These are phyloP conservation scores for Mucor plumbeus DNA, from an alignment of 371 early-diverging fungal genomes.

Conservation along the genomic window DNA sequence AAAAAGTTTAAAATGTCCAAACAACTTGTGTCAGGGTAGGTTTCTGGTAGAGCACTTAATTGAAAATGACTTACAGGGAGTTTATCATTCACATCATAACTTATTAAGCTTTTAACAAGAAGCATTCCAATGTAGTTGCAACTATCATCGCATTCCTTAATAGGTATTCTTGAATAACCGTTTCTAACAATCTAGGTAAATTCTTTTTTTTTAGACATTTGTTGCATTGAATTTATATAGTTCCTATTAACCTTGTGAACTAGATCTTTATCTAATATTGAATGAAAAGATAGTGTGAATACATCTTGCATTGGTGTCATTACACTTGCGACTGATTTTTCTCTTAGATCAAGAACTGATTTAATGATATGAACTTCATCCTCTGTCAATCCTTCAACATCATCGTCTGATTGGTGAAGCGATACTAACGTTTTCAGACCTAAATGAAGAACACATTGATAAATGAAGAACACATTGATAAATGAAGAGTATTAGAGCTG, in stretches of 20 bases:
- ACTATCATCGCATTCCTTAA: constrained; percentile 63
- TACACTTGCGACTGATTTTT: constrained; percentile 79
- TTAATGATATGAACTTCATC: constrained; percentile 94
- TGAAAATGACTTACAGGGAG: constrained; percentile 69
- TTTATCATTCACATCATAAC: constrained; percentile 83
- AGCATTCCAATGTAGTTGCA: constrained; percentile 87
- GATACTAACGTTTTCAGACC: constrained; percentile 90
- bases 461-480: background rate
- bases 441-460: background rate
- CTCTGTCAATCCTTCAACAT: constrained; percentile 79
- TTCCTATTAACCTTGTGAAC: constrained; percentile 66
- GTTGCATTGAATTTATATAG: background rate
- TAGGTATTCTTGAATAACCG: constrained; percentile 93
- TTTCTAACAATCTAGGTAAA: constrained; percentile 47
- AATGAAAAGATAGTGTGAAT: constrained; percentile 75
- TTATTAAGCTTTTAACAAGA: constrained; percentile 84
- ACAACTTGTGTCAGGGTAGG: constrained; percentile 74
- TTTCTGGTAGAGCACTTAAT: constrained; percentile 77
- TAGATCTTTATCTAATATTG: constrained; percentile 66
- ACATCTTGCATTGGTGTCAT: constrained; percentile 92
- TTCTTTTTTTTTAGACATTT: background rate
- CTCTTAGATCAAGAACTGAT: constrained; percentile 89
- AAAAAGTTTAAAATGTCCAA: constrained; percentile 93
- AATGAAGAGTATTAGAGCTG: background rate
- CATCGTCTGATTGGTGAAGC: constrained; percentile 72